phyloP scores from a whole-genome alignment of 208 protist genomes.

The Naegleria gruberi region DNA sequence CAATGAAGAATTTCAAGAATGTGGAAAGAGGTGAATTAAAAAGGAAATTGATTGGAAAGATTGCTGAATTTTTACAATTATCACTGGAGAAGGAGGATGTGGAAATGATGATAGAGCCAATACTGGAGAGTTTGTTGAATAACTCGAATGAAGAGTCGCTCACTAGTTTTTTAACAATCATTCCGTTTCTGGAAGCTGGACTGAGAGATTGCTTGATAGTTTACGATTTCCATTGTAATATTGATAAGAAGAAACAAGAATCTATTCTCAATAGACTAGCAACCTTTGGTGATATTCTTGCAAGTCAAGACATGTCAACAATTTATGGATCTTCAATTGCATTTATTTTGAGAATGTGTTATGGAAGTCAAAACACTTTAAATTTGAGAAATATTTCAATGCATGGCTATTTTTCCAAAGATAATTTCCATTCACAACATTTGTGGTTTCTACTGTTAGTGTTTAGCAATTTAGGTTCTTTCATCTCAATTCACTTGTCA shows the following conservation, averaged over 20 bases:
- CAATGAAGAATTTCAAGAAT: too few species aligned
- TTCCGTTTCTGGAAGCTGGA: background rate
- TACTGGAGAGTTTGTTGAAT: too few species aligned
- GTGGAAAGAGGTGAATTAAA: too few species aligned
- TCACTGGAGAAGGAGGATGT: too few species aligned
- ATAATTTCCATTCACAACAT: background rate
- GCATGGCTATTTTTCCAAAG: background rate
- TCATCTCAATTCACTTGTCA: too few species aligned
- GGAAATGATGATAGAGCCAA: too few species aligned
- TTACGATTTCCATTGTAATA: background rate
- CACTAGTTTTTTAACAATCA: background rate
- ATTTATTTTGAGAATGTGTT: background rate
- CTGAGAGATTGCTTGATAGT: background rate
- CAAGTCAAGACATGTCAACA: background rate
- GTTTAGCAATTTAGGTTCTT: background rate
- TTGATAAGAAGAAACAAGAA: background rate
- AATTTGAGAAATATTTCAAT: background rate
- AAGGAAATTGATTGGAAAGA: too few species aligned
- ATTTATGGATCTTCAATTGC: background rate
- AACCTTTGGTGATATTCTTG: background rate
- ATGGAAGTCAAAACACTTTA: constrained; percentile 7
- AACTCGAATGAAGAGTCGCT: too few species aligned
- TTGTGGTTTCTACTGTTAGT: background rate
- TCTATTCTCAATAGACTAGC: background rate
- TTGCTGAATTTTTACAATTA: too few species aligned